A percentile compares a stretch with the other conserved stretches of the same genome.
Evolutionary conservation across 129 eudicot genomes (phyloP).

Genomic region (Tagetes erecta): DNA sequence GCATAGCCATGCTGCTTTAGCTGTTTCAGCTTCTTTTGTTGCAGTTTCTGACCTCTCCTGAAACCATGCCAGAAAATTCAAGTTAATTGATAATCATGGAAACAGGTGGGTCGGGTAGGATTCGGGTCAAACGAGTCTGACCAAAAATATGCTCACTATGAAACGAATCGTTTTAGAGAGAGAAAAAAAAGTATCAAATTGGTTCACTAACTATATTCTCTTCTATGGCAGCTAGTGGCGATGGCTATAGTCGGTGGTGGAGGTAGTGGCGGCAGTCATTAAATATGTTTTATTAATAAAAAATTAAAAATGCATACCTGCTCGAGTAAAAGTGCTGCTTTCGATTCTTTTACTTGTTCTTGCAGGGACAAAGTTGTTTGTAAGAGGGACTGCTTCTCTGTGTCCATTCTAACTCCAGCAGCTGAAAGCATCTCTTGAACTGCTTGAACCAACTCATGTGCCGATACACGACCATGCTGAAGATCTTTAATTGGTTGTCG

Average conservation of each 20-base stretch:
- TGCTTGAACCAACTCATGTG: constrained; percentile 92
- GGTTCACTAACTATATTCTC: neutral
- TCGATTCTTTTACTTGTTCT: constrained; percentile 86
- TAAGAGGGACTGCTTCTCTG: constrained; percentile 75
- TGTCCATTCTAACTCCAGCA: constrained; percentile 86
- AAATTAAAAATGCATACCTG: constrained; percentile 55
- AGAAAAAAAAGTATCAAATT: too few relatives aligned
- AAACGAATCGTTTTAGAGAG: neutral
- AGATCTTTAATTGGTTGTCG: constrained; percentile 62
- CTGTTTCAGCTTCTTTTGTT: constrained; percentile 87
- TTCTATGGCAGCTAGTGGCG: neutral
- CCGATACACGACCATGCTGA: constrained; percentile 85
- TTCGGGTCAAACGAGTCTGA: neutral
- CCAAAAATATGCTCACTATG: neutral
- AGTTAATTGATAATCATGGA: neutral
- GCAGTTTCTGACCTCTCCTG: constrained; percentile 91
- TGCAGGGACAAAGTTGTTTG: constrained; percentile 77
- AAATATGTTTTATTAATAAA: neutral
- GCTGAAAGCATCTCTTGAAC: constrained; percentile 98
- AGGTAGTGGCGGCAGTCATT: neutral
- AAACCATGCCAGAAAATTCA: constrained; percentile 12
- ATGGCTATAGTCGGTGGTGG: neutral
- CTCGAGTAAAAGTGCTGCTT: constrained; percentile 86
- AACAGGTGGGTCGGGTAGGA: neutral
- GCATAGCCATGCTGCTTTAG: constrained; percentile 97